A percentile compares a stretch with the other conserved stretches of the same genome.
These are phyloP conservation scores for Coelastrella sp. DNA, from an alignment of 139 green algal genomes.

Conservation along the genomic window DNA sequence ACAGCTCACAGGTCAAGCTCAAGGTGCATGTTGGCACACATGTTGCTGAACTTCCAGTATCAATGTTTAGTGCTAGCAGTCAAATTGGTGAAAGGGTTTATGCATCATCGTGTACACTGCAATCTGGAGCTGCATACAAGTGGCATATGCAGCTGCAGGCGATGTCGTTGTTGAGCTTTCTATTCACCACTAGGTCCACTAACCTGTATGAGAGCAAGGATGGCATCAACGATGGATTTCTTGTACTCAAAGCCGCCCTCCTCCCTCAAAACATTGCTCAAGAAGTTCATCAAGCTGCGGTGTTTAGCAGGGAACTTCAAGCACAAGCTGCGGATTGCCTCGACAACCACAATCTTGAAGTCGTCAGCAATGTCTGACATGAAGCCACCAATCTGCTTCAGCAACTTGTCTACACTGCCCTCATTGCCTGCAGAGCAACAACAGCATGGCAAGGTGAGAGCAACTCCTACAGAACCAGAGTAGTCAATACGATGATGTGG, in stretches of 20 bases:
- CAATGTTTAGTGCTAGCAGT: too few relatives aligned
- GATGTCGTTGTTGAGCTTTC: too few relatives aligned
- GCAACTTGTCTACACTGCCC: conserved; percentile 94
- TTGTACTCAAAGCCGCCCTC: conserved; percentile 99
- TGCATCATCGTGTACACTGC: too few relatives aligned
- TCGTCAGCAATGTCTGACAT: conserved; percentile 99
- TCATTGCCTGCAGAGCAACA: conserved; percentile 85
- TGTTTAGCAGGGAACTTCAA: conserved; percentile 99
- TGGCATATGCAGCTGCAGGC: too few relatives aligned
- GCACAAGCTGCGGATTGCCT: conserved; percentile 95
- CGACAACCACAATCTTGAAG: conserved; percentile 99
- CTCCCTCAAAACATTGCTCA: conserved; percentile 82
- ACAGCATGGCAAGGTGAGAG: not conserved
- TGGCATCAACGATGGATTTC: conserved; percentile 94
- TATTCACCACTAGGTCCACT: too few relatives aligned
- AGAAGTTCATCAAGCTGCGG: conserved; percentile 96
- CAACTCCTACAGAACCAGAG: not conserved
- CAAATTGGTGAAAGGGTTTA: too few relatives aligned
- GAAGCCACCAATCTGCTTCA: conserved; percentile 99
- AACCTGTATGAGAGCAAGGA: conserved; percentile 89
- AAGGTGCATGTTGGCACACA: too few relatives aligned
- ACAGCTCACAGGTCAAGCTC: too few relatives aligned
- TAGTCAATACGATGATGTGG: too few relatives aligned
- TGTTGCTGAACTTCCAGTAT: too few relatives aligned
- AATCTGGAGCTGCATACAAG: too few relatives aligned